phyloP scores from a whole-genome alignment of 1,284 basidiomycete genomes.

The Stygiomarasmius scandens region DNA sequence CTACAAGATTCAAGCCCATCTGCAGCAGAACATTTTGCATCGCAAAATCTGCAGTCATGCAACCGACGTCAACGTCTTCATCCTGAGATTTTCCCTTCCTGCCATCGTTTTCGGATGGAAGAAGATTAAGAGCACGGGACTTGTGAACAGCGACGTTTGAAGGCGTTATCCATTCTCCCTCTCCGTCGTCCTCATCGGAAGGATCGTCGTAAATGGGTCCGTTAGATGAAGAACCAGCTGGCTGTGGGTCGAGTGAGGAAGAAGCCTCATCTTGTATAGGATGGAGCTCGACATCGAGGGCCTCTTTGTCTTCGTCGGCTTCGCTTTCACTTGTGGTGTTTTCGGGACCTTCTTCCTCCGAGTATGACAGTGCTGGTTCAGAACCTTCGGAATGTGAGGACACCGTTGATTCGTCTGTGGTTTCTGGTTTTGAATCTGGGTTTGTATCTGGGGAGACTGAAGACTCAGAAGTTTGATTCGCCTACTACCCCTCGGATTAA shows the following conservation, averaged over 20 bases:
- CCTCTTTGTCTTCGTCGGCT: constrained; percentile 34
- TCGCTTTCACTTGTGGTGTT: constrained; percentile 19
- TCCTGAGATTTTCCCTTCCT: constrained; percentile 40
- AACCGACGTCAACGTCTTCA: constrained; percentile 68
- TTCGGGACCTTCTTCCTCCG: constrained; percentile 17
- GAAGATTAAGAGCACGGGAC: constrained; percentile 82
- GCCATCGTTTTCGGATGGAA: constrained; percentile 52
- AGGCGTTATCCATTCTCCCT: constrained; percentile 98
- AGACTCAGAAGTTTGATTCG: constrained; percentile 18
- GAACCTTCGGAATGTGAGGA: not conserved
- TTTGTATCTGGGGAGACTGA: not conserved
- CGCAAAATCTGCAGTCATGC: constrained; percentile 98
- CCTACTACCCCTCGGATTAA: constrained; percentile 25
- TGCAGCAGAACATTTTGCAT: constrained; percentile 98
- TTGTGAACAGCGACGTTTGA: constrained; percentile 88
- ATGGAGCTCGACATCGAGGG: constrained; percentile 50
- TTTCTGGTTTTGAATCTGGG: not conserved
- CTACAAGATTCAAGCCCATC: constrained; percentile 92
- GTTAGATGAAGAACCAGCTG: constrained; percentile 20
- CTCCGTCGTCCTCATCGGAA: constrained; percentile 77
- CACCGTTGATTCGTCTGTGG: not conserved
- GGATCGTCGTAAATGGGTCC: constrained; percentile 70
- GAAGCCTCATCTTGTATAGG: constrained; percentile 33
- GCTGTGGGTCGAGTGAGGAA: constrained; percentile 12
- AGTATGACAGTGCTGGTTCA: not conserved